Conservation (phyloP, 2,329 filamentous ascomycete genomes). For the Verticillium dahliae region DNA sequence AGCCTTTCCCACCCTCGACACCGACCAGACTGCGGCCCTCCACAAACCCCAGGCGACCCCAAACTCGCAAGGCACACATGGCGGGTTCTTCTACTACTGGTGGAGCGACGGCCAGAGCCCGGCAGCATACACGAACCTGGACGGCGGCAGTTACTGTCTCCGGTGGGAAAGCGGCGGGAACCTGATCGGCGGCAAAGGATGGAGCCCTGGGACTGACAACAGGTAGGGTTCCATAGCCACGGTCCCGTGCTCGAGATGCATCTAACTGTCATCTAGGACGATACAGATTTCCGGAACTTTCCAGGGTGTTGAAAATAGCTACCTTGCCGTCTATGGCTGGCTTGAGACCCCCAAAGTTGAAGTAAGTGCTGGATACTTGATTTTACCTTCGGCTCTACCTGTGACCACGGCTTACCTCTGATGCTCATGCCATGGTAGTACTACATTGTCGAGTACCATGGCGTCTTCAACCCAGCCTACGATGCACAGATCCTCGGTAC, state of each 20-base stretch:
- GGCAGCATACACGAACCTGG: slow-evolving; percentile 33
- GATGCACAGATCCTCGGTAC: slow-evolving; percentile 24
- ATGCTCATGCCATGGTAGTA: slow-evolving; percentile 14
- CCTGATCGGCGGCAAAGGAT: slow-evolving; percentile 52
- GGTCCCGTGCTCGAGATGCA: no score
- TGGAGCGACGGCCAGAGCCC: slow-evolving; percentile 36
- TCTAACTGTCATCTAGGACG: slow-evolving; percentile 20
- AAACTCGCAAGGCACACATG: slow-evolving; percentile 16
- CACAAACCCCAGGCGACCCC: not conserved
- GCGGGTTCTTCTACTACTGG: slow-evolving; percentile 40
- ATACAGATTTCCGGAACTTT: slow-evolving; percentile 43
- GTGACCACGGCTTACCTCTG: not conserved
- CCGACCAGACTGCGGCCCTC: not conserved
- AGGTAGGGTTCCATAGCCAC: not conserved
- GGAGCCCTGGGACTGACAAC: slow-evolving; percentile 37
- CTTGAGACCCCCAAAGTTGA: slow-evolving; percentile 26
- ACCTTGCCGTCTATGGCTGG: slow-evolving; percentile 33
- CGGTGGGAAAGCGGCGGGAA: slow-evolving; percentile 39
- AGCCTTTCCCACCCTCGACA: not conserved
- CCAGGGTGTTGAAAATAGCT: slow-evolving; percentile 39
- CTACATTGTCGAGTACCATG: slow-evolving; percentile 30
- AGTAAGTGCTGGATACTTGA: not conserved
- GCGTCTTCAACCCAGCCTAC: slow-evolving; percentile 27
- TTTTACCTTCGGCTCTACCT: not conserved
- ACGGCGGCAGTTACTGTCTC: slow-evolving; percentile 33